Evolutionary conservation across 352 stramenopile genomes (phyloP).

Genomic region (Globisporangium abappressorium): DNA sequence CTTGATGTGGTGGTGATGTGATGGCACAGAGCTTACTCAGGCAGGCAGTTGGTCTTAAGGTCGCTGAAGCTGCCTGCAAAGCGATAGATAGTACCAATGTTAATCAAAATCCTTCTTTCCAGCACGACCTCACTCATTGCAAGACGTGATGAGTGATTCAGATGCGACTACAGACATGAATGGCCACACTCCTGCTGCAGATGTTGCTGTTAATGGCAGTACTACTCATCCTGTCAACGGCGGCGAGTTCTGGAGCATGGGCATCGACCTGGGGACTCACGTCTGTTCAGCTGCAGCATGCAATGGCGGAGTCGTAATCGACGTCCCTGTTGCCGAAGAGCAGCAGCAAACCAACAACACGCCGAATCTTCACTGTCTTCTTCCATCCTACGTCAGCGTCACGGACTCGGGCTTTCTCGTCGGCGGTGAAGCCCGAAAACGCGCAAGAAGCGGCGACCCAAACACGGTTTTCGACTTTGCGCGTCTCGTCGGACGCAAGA

Average conservation of each 20-base stretch:
- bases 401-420: slow-evolving; percentile 5
- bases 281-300: slow-evolving; percentile 5
- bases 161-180: too few species aligned
- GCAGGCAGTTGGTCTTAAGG: neutral
- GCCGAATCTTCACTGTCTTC: too few species aligned
- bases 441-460: slow-evolving; percentile 14
- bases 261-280: slow-evolving; percentile 15
- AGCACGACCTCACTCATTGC: too few species aligned
- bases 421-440: neutral
- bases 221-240: too few species aligned
- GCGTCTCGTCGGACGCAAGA: slow-evolving; percentile 26
- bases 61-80: neutral
- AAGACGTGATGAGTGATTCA: too few species aligned
- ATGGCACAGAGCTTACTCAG: too few species aligned
- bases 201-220: too few species aligned
- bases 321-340: neutral
- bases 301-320: neutral
- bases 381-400: slow-evolving; percentile 13
- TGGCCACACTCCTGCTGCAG: too few species aligned
- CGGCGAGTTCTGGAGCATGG: neutral
- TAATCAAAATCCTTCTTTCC: neutral
- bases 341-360: neutral
- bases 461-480: slow-evolving; percentile 35
- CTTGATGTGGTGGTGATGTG: too few species aligned
- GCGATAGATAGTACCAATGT: neutral